Evolutionary conservation across 129 eudicot genomes (phyloP), one percentile per base, ranked within the genome.

Genomic region (Mikania micrantha): DNA sequence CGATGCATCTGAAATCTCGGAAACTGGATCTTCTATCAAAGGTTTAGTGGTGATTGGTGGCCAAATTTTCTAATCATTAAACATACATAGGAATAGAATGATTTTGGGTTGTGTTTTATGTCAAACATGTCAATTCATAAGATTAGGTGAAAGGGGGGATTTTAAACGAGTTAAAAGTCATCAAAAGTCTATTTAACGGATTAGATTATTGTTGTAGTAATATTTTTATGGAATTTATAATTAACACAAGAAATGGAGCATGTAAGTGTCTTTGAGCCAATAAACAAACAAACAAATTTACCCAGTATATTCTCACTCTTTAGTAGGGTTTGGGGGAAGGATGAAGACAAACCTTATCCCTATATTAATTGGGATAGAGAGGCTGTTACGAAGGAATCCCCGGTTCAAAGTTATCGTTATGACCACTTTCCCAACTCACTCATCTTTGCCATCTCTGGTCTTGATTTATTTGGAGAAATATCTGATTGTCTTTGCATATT

Each of bases 21-120:
- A 87, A 72, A 57, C 94, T 38, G 95, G 85, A 53, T 91, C 97
- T 70, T 84, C 90, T 60, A 64, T 87, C 7, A 85, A 85, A 87
- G 96, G 95, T 91, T 54, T 67, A 66, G 59, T 61, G 31, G 35
- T 60, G 61, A 49, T 52, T 45, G 36, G 17, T 34, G 19, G 31
- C 63, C 67, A 69, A 62, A 64, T 60, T 48, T 32, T 66, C 8
- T 59, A 44, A 56, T 31, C n/a, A 9, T 52, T 8, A 10, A 31
- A 9, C 41, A 57, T 20, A 35, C 67, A 10, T 57, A 28, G 12
- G 60, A 11, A n/a, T 20, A 21, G 31, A 52, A 21, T 9, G 16
- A 22, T 52, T 32, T 32, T n/a, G 15, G 65, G 24, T n/a, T 31
- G 65, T 59, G 41, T 16, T 59, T 59, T 31, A 59, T 31, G 25